Conservation (phyloP, 2,329 filamentous ascomycete genomes). For the Mycosphaerella arachidis region DNA sequence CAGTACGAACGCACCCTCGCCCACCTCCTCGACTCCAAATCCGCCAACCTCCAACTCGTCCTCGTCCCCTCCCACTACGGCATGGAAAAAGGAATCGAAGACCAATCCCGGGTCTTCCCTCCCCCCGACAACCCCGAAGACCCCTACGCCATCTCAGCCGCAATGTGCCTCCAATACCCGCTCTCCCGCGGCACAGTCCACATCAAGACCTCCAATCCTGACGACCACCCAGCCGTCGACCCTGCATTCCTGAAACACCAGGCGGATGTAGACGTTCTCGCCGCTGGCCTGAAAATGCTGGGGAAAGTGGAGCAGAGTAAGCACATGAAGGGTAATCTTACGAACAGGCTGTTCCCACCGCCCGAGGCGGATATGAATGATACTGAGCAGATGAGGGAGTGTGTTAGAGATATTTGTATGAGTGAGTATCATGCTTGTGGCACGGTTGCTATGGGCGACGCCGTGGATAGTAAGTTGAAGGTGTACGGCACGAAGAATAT, state of each 20-base stretch:
- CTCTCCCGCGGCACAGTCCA: slow-evolving; percentile 31
- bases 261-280: slow-evolving; percentile 42
- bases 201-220: slow-evolving; percentile 27
- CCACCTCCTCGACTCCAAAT: slow-evolving; percentile 34
- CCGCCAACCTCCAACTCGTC: slow-evolving; percentile 37
- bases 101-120: slow-evolving; percentile 29
- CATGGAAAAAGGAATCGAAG: slow-evolving; percentile 24
- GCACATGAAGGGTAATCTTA: slow-evolving; percentile 40
- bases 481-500: slow-evolving; percentile 37
- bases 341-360: slow-evolving; percentile 32
- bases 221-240: slow-evolving; percentile 24
- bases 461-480: slow-evolving; percentile 35
- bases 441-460: slow-evolving; percentile 40
- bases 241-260: slow-evolving; percentile 38
- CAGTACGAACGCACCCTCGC: slow-evolving; percentile 34
- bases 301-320: slow-evolving; percentile 42
- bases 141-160: slow-evolving; percentile 24
- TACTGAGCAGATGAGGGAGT: slow-evolving; percentile 24
- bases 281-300: slow-evolving; percentile 35
- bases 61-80: slow-evolving; percentile 32
- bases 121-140: slow-evolving; percentile 19
- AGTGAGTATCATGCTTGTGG: slow-evolving; percentile 39
- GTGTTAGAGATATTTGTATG: slow-evolving; percentile 24
- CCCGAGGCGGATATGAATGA: slow-evolving; percentile 22
- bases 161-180: slow-evolving; percentile 31